Conservation (phyloP, 768 basidiomycete genomes). For the Auricularia cornea region DNA sequence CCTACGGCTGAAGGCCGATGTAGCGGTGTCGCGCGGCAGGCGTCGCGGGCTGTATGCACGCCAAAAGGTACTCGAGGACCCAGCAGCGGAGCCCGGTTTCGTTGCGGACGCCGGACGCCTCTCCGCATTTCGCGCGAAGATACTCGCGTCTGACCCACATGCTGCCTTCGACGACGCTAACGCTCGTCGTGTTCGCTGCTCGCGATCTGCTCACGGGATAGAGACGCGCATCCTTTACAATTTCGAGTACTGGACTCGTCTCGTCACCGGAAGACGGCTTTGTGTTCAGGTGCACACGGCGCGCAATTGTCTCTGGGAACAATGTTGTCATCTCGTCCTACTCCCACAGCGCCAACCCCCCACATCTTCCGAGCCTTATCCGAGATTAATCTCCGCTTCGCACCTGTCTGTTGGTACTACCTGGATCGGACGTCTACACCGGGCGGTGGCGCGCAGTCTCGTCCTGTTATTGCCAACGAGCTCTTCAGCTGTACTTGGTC, state of each 20-base stretch:
- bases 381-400: slow-evolving; percentile 8
- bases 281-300: slow-evolving; percentile 2
- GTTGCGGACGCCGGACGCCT: background rate
- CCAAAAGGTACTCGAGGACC: background rate
- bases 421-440: slow-evolving; percentile 8
- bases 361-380: slow-evolving; percentile 6
- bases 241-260: slow-evolving; percentile 8
- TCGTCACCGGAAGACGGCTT: slow-evolving; percentile 7
- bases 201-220: slow-evolving; percentile 12
- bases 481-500: background rate
- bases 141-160: slow-evolving; percentile 2
- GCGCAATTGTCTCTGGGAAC: background rate
- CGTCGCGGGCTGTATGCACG: background rate
- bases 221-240: slow-evolving; percentile 13
- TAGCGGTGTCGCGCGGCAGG: background rate
- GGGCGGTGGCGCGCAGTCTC: slow-evolving; percentile 13
- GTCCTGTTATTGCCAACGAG: background rate
- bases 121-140: background rate
- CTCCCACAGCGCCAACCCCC: background rate
- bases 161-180: slow-evolving; percentile 11
- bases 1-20: background rate
- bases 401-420: slow-evolving; percentile 8
- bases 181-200: slow-evolving; percentile 11
- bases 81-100: background rate
- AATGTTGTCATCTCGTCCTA: background rate